A percentile compares a stretch with the other conserved stretches of the same genome.
Conservation (phyloP, 83 land plant genomes). For the Thuja plicata region DNA sequence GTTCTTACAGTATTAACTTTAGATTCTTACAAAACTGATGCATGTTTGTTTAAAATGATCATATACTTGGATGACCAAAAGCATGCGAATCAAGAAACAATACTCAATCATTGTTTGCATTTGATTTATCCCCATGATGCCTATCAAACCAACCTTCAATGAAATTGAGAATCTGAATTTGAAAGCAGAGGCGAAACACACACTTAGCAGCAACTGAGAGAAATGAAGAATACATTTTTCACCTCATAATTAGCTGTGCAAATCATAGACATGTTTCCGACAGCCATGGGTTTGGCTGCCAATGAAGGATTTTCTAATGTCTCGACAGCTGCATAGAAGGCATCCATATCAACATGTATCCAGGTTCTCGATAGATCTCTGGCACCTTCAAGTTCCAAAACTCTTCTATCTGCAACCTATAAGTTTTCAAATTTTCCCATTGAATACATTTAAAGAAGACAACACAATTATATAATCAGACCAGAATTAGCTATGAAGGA, state of each 20-base stretch:
- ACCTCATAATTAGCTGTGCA: constrained; percentile 98
- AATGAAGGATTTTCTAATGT: constrained; percentile 73
- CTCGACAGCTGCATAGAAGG: constrained; percentile 96
- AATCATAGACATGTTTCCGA: constrained; percentile 94
- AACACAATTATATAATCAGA: background rate
- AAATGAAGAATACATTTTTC: background rate
- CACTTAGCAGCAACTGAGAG: background rate
- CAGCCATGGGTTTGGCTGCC: constrained; percentile 86
- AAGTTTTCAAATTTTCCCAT: background rate
- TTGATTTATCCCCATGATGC: background rate
- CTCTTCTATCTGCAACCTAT: constrained; percentile 71
- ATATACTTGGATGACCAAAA: background rate
- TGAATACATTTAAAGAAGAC: background rate
- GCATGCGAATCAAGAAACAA: background rate
- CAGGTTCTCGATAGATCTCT: constrained; percentile 73
- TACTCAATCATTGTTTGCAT: background rate
- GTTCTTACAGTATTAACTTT: background rate
- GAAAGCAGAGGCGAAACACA: background rate
- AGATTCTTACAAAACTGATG: background rate
- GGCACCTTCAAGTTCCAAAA: constrained; percentile 67
- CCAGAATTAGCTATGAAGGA: background rate
- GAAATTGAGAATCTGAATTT: background rate
- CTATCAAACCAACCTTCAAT: background rate
- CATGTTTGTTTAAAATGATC: background rate
- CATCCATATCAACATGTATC: constrained; percentile 96